Percentiles rank a stretch among this genome's conserved stretches.
Evolutionary conservation across 2,329 filamentous ascomycete species (phyloP).

Genomic region (Colletotrichum somersetense): DNA sequence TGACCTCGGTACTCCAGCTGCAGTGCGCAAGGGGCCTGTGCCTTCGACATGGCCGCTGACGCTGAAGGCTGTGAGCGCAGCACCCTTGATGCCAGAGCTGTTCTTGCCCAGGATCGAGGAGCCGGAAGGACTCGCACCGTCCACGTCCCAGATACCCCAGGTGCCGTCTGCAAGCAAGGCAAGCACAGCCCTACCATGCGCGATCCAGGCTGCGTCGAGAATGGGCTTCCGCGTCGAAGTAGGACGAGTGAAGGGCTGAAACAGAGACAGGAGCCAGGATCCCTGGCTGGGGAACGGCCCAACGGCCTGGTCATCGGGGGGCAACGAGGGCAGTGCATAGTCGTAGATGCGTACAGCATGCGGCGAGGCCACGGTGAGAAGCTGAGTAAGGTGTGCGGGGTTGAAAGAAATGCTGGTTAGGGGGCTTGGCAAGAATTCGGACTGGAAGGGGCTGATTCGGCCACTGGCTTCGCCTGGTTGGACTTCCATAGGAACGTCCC

Average conservation of each 20-base stretch:
- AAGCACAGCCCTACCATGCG: slow-evolving; percentile 70
- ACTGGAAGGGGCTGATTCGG: slow-evolving; percentile 67
- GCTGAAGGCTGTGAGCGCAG: slow-evolving; percentile 70
- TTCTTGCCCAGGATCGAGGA: slow-evolving; percentile 63
- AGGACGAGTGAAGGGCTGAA: slow-evolving; percentile 66
- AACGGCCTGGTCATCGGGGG: slow-evolving; percentile 63
- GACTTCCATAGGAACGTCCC: slow-evolving; percentile 66
- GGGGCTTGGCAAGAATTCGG: slow-evolving; percentile 68
- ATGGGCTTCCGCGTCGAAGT: slow-evolving; percentile 68
- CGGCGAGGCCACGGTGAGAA: slow-evolving; percentile 67
- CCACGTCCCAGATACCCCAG: slow-evolving; percentile 77
- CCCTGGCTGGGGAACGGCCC: slow-evolving; percentile 69
- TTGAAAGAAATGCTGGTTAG: slow-evolving; percentile 72
- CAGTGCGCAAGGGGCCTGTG: slow-evolving; percentile 64
- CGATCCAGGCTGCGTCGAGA: slow-evolving; percentile 73
- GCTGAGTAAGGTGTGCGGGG: slow-evolving; percentile 68
- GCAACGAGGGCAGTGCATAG: slow-evolving; percentile 66
- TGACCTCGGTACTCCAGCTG: slow-evolving; percentile 28
- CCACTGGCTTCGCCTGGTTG: slow-evolving; percentile 47
- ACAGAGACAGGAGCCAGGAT: slow-evolving; percentile 74
- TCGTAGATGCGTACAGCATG: slow-evolving; percentile 73
- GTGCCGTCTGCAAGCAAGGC: slow-evolving; percentile 72
- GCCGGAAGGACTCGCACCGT: slow-evolving; percentile 65
- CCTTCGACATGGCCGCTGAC: slow-evolving; percentile 72
- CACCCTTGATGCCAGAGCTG: slow-evolving; percentile 66